Conservation (phyloP, 1,284 basidiomycete genomes). For the Ustilago xerochloae region DNA sequence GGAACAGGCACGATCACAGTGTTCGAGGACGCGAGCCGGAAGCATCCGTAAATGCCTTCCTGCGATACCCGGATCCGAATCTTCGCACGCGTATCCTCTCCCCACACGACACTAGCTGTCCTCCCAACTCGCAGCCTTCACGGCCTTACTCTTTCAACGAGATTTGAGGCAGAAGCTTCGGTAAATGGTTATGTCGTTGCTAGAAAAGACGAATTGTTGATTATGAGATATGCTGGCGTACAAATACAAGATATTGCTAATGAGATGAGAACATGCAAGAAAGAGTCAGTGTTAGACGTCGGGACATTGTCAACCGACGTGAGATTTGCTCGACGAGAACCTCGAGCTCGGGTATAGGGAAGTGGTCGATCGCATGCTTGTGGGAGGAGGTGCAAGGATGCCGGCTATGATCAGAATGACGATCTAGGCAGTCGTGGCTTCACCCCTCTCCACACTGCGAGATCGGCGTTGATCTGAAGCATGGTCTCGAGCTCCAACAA, state of each 20-base stretch:
- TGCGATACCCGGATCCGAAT: constrained; percentile 23
- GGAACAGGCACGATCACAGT: constrained; percentile 11
- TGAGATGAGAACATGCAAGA: not conserved
- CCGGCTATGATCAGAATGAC: not conserved
- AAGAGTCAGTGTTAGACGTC: not conserved
- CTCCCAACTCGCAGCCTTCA: too few species aligned
- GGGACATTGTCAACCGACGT: constrained; percentile 14
- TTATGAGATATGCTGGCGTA: constrained; percentile 1
- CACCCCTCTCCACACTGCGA: constrained; percentile 11
- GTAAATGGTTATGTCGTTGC: too few species aligned
- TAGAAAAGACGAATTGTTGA: not conserved
- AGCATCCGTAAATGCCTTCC: constrained; percentile 11
- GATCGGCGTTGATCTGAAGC: constrained; percentile 6
- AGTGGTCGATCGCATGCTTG: too few species aligned
- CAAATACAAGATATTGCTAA: constrained; percentile 5
- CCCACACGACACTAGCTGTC: not conserved
- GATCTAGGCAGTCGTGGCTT: not conserved
- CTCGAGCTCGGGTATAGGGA: constrained; percentile 8
- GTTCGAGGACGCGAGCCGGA: constrained; percentile 7
- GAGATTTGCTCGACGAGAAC: not conserved
- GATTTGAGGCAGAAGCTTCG: too few species aligned
- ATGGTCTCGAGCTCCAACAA: constrained; percentile 14
- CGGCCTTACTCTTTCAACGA: not conserved
- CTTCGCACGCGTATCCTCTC: not conserved
- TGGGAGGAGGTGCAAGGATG: not conserved